phyloP scores from a whole-genome alignment of 2,329 filamentous ascomycete species.

The Emergomyces pasteurianus region DNA sequence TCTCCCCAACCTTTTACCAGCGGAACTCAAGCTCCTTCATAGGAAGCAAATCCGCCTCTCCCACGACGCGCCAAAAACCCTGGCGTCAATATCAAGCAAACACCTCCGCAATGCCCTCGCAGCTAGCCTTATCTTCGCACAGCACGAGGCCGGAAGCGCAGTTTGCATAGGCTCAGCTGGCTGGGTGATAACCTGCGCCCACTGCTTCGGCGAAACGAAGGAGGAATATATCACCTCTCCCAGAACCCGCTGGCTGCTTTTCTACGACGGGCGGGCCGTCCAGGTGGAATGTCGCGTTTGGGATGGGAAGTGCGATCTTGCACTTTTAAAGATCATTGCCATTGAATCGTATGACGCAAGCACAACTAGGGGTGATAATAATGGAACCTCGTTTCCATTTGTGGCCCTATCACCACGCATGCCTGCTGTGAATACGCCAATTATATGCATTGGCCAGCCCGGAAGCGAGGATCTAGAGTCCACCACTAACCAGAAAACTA shows the following conservation, averaged over 20 bases:
- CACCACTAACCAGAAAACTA: conserved; percentile 23
- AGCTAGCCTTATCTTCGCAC: conserved; percentile 35
- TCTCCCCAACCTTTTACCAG: not conserved
- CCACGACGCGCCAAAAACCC: not conserved
- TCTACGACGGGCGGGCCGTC: conserved; percentile 29
- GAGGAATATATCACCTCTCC: conserved; percentile 20
- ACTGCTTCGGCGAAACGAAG: conserved; percentile 37
- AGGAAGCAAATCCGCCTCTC: conserved; percentile 6
- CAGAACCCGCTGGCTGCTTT: conserved; percentile 33
- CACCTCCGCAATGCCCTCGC: conserved; percentile 3
- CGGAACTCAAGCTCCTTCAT: conserved; percentile 6
- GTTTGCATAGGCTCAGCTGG: conserved; percentile 37
- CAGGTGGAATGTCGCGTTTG: conserved; percentile 30
- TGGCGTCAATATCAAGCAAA: not conserved
- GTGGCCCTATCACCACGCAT: conserved; percentile 4
- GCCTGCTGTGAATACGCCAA: conserved; percentile 10
- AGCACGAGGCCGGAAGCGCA: conserved; percentile 40
- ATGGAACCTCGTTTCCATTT: conserved; percentile 10
- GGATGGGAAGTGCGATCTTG: conserved; percentile 36
- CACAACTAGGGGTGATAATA: not conserved
- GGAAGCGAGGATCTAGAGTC: conserved; percentile 37
- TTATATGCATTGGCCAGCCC: conserved; percentile 32
- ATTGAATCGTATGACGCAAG: conserved; percentile 12
- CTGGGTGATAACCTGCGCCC: conserved; percentile 39
- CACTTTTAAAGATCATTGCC: conserved; percentile 32